Conservation (phyloP, 192 early-diverging fungal genomes). For the Diversispora eburnea region DNA sequence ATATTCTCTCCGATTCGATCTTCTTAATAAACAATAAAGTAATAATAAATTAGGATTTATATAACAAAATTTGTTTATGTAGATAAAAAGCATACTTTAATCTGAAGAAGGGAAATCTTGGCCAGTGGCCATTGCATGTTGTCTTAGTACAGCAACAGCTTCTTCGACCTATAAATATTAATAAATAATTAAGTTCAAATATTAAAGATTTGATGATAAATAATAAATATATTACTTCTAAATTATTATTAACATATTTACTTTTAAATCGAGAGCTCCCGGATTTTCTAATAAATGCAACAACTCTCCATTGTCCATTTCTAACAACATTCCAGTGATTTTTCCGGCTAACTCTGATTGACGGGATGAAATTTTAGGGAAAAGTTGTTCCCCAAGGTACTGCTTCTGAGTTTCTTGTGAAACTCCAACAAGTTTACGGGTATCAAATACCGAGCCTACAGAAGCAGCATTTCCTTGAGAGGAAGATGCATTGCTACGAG, state of each 20-base stretch:
- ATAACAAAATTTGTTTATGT: not conserved
- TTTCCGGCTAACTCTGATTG: slow-evolving; percentile 84
- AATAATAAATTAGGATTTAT: not conserved
- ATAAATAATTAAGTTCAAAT: not conserved
- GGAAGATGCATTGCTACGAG: slow-evolving; percentile 30
- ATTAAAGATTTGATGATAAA: not conserved
- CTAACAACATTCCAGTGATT: slow-evolving; percentile 98
- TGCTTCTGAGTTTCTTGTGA: slow-evolving; percentile 87
- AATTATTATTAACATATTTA: slow-evolving; percentile 32
- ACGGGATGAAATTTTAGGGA: slow-evolving; percentile 73
- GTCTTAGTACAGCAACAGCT: slow-evolving; percentile 80
- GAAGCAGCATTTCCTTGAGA: slow-evolving; percentile 37
- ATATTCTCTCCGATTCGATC: too few species aligned
- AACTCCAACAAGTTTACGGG: slow-evolving; percentile 7
- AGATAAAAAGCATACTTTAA: slow-evolving; percentile 3
- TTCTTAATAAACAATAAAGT: not conserved
- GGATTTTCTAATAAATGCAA: slow-evolving; percentile 82
- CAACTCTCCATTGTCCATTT: slow-evolving; percentile 97
- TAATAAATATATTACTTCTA: not conserved
- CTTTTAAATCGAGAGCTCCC: slow-evolving; percentile 76
- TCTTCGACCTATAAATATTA: slow-evolving; percentile 45
- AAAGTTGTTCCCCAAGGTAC: slow-evolving; percentile 93
- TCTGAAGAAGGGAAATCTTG: slow-evolving; percentile 6
- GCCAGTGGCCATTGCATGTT: slow-evolving; percentile 43
- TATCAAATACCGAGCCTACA: slow-evolving; percentile 12